Conservation (phyloP, 257 asterid species). For the Solanum pimpinellifolium region DNA sequence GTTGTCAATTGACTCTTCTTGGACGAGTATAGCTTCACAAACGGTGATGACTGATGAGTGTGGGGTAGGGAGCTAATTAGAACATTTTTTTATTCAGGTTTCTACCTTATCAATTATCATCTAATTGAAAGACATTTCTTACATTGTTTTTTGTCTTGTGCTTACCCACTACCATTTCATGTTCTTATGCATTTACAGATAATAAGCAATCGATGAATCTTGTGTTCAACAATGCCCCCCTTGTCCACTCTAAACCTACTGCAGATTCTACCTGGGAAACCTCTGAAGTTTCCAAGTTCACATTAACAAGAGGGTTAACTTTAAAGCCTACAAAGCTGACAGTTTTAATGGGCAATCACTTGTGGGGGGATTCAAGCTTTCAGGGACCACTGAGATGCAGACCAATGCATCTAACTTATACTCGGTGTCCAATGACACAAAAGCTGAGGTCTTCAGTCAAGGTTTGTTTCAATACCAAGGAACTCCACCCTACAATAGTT, state of each 20-base stretch:
- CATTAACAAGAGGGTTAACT: slow-evolving; percentile 39
- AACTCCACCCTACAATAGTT: not conserved
- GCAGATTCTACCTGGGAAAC: slow-evolving; percentile 31
- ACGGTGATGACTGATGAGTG: not conserved
- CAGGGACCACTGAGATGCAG: slow-evolving; percentile 21
- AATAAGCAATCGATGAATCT: slow-evolving; percentile 44
- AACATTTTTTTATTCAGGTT: not conserved
- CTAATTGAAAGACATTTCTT: not conserved
- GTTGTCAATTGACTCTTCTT: not conserved
- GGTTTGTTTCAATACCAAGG: slow-evolving; percentile 24
- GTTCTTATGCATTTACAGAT: slow-evolving; percentile 25
- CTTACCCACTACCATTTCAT: not conserved
- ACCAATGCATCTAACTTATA: slow-evolving; percentile 23
- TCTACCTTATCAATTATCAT: not conserved
- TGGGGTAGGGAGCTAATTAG: not conserved
- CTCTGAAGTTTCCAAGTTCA: slow-evolving; percentile 45
- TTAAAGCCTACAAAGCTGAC: slow-evolving; percentile 26
- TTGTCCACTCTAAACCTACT: slow-evolving; percentile 19
- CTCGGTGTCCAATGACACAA: slow-evolving; percentile 27
- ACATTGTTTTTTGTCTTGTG: not conserved
- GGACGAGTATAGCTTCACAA: not conserved
- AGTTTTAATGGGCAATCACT: slow-evolving; percentile 5
- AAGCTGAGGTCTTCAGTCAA: slow-evolving; percentile 32
- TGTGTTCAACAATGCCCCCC: slow-evolving; percentile 35
- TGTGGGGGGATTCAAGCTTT: slow-evolving; percentile 20